phyloP scores from a whole-genome alignment of 2,329 filamentous ascomycete species.

The Ophiostoma quercus region DNA sequence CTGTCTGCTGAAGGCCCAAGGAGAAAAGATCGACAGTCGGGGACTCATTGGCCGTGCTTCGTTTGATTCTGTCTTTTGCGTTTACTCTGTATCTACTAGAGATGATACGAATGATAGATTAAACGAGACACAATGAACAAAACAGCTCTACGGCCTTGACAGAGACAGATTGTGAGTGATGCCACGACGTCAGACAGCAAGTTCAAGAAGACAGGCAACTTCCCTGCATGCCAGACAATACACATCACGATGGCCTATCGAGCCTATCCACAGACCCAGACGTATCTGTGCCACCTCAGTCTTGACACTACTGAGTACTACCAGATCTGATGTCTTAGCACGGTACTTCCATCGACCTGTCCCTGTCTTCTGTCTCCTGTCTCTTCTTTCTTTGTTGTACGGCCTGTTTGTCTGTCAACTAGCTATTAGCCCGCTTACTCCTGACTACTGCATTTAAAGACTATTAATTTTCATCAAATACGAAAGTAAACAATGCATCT shows the following conservation, averaged over 20 bases:
- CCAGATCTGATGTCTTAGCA: neutral
- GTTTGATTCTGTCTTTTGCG: neutral
- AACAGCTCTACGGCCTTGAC: neutral
- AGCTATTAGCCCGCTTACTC: neutral
- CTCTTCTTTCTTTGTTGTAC: neutral
- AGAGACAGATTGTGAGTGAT: neutral
- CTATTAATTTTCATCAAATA: too few relatives aligned
- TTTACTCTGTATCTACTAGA: neutral
- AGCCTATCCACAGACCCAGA: too few relatives aligned
- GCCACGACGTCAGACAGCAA: neutral
- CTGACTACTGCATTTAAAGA: neutral
- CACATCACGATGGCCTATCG: neutral
- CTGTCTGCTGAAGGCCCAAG: neutral
- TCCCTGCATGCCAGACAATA: neutral
- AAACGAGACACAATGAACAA: neutral
- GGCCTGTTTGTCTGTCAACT: neutral
- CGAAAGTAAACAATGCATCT: neutral
- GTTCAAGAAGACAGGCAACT: neutral
- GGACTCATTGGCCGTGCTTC: neutral
- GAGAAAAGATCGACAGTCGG: neutral
- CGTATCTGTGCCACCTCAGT: neutral
- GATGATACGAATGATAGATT: neutral
- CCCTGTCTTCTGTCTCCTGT: neutral
- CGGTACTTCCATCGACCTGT: neutral
- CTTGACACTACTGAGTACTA: too few relatives aligned